Conservation (phyloP, 1,284 basidiomycete species). For the Microstroma glucosiphilum region DNA sequence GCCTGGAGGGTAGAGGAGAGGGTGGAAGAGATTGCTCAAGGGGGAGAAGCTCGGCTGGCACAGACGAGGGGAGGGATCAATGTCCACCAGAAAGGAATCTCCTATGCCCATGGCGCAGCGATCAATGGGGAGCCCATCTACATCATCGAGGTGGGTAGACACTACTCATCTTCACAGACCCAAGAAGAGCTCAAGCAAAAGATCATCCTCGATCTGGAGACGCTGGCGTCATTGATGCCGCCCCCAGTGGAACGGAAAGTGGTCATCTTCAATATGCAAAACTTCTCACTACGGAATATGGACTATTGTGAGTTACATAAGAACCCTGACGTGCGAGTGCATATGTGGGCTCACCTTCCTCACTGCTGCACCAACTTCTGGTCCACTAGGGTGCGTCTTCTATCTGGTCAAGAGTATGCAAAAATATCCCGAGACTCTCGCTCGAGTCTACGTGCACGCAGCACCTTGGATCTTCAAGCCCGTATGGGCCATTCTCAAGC, state of each 20-base stretch:
- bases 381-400: constrained; percentile 30
- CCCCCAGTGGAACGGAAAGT: constrained; percentile 42
- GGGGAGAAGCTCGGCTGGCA: constrained; percentile 30
- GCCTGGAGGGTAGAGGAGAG: constrained; percentile 29
- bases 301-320: constrained; percentile 21
- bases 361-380: neutral
- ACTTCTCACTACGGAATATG: constrained; percentile 46
- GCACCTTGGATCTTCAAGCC: constrained; percentile 47
- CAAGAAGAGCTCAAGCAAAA: constrained; percentile 38
- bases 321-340: too few species aligned
- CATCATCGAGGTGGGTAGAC: constrained; percentile 41
- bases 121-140: constrained; percentile 37
- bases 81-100: constrained; percentile 39
- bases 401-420: constrained; percentile 48
- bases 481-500: constrained; percentile 42
- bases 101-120: constrained; percentile 35
- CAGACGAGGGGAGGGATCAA: constrained; percentile 37
- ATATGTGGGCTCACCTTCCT: too few species aligned
- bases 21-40: constrained; percentile 28
- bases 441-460: constrained; percentile 40
- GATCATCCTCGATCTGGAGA: constrained; percentile 38
- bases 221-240: constrained; percentile 34
- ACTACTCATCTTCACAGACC: constrained; percentile 42
- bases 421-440: constrained; percentile 40
- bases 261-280: constrained; percentile 45